These are phyloP conservation scores for Obelidium mucronatum DNA, from an alignment of 192 early-diverging fungal genomes.

Conservation along the genomic window DNA sequence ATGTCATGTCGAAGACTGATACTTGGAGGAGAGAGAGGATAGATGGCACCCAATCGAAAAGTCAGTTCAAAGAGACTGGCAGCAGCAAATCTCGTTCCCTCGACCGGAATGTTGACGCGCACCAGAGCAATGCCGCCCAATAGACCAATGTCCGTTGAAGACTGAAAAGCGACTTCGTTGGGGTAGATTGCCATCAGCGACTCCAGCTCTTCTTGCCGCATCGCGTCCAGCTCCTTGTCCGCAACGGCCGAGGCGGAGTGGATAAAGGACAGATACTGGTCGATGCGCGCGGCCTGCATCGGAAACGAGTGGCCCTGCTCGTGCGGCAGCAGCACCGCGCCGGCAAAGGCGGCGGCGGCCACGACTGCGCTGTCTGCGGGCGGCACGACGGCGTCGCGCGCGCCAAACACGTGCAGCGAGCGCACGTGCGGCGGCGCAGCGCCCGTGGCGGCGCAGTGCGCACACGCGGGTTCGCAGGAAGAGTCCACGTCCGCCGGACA, in stretches of 20 bases:
- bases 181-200: slow-evolving; percentile 33
- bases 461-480: neutral
- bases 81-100: slow-evolving; percentile 14
- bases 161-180: slow-evolving; percentile 15
- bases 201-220: slow-evolving; percentile 24
- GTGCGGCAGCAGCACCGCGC: neutral
- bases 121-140: neutral
- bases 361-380: neutral
- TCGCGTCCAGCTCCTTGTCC: neutral
- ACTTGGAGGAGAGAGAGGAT: slow-evolving; percentile 21
- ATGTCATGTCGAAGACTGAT: slow-evolving; percentile 17
- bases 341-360: neutral
- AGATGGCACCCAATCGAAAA: slow-evolving; percentile 11
- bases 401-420: slow-evolving; percentile 34
- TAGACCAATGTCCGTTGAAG: neutral
- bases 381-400: slow-evolving; percentile 17
- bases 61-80: neutral
- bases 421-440: slow-evolving; percentile 10
- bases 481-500: slow-evolving; percentile 9
- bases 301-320: slow-evolving; percentile 31
- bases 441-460: neutral
- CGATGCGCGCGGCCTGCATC: slow-evolving; percentile 14
- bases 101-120: slow-evolving; percentile 5
- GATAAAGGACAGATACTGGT: slow-evolving; percentile 25
- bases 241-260: neutral